Percentiles rank a stretch among this genome's conserved stretches.
These are phyloP conservation scores for Saururus chinensis DNA, from an alignment of 164 flowering plant species.

Conservation along the genomic window DNA sequence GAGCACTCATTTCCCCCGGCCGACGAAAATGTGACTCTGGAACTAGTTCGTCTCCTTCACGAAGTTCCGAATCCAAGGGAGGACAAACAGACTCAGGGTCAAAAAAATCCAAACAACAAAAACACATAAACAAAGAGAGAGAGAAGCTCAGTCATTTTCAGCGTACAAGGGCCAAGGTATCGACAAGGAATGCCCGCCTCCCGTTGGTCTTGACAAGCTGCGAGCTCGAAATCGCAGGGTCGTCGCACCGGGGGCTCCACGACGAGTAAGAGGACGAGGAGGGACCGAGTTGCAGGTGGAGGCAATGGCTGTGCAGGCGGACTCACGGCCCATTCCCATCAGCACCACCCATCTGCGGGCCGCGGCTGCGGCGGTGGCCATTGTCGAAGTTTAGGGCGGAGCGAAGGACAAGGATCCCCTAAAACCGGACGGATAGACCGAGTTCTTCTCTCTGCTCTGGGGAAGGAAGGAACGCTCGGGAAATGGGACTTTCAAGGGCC, in stretches of 20 bases:
- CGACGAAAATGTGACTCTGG: slow-evolving; percentile 60
- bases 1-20: no score
- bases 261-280: background rate
- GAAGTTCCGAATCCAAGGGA: slow-evolving; percentile 75
- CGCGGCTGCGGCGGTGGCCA: background rate
- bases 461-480: no score
- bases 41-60: slow-evolving; percentile 79
- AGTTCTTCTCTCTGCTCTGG: no score
- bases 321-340: background rate
- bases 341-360: background rate
- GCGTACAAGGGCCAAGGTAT: slow-evolving; percentile 59
- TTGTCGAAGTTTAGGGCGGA: background rate
- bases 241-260: no score
- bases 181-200: slow-evolving; percentile 66
- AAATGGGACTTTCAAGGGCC: no score
- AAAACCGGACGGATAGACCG: no score
- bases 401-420: no score
- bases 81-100: slow-evolving; percentile 42
- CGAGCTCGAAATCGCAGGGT: slow-evolving; percentile 25
- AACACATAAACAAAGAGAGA: background rate
- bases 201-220: slow-evolving; percentile 38
- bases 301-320: background rate
- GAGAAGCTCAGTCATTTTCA: background rate
- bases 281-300: background rate
- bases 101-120: slow-evolving; percentile 1